Conservation (phyloP, 306 rosid species). For the Mimosa bimucronata region DNA sequence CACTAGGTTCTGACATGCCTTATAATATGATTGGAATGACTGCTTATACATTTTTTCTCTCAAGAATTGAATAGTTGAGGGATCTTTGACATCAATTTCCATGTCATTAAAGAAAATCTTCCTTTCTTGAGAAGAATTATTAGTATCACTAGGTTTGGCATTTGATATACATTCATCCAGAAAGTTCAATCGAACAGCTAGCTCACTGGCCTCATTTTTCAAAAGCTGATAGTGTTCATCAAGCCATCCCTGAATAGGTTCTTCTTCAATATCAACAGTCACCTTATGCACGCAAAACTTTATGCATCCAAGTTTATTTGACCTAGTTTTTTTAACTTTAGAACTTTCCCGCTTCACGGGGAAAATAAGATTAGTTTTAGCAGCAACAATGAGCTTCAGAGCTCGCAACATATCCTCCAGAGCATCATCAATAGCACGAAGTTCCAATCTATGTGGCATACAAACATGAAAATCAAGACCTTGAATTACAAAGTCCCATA, state of each 20-base stretch:
- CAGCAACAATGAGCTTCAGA: constrained; percentile 77
- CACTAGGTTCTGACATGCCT: constrained; percentile 73
- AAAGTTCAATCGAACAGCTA: constrained; percentile 81
- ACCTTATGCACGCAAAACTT: constrained; percentile 76
- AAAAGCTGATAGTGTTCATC: constrained; percentile 90
- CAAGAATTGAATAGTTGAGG: constrained; percentile 53
- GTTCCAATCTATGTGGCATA: constrained; percentile 79
- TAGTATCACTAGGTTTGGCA: constrained; percentile 60
- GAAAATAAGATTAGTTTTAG: constrained; percentile 76
- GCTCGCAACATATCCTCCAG: constrained; percentile 93
- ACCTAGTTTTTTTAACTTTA: constrained; percentile 68
- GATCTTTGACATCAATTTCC: constrained; percentile 66
- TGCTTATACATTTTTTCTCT: constrained; percentile 73
- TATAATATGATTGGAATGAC: constrained; percentile 80
- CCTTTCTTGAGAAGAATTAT: constrained; percentile 61
- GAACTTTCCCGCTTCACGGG: constrained; percentile 78
- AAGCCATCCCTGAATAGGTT: constrained; percentile 99
- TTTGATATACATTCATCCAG: constrained; percentile 74
- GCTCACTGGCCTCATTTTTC: constrained; percentile 82
- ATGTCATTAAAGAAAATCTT: constrained; percentile 52
- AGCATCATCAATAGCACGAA: constrained; percentile 96
- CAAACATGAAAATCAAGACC: constrained; percentile 83
- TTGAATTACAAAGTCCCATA: constrained; percentile 97
- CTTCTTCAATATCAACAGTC: constrained; percentile 88
- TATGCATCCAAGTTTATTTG: constrained; percentile 74